These are phyloP conservation scores for Drechslerella dactyloides DNA, from an alignment of 2,329 filamentous ascomycete species.

Conservation along the genomic window DNA sequence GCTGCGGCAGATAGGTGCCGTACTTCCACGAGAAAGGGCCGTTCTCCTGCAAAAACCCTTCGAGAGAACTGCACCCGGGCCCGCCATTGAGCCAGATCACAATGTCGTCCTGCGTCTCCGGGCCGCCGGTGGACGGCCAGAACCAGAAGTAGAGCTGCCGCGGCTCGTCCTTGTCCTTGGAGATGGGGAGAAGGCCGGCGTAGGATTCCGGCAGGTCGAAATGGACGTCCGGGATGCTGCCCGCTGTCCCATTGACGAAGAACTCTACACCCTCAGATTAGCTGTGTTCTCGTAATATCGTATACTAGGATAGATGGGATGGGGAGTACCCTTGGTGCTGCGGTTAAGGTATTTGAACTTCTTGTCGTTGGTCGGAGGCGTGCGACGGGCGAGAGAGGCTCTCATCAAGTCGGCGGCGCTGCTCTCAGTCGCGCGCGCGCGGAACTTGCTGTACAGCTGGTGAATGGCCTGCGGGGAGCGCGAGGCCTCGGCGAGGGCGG, in stretches of 20 bases:
- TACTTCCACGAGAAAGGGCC: constrained; percentile 74
- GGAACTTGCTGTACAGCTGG: constrained; percentile 21
- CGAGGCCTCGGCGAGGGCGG: constrained; percentile 21
- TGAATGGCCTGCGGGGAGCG: constrained; percentile 23
- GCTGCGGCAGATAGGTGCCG: constrained; percentile 70
- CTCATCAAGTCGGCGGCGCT: not conserved
- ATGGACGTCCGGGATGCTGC: constrained; percentile 69
- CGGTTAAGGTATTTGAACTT: constrained; percentile 53
- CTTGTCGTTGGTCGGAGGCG: not conserved
- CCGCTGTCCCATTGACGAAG: constrained; percentile 67
- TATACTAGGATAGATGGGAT: not conserved
- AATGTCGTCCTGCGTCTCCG: constrained; percentile 65
- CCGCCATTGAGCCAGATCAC: constrained; percentile 69
- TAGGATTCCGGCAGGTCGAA: constrained; percentile 74
- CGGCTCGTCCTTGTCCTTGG: constrained; percentile 61
- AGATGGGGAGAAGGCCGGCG: constrained; percentile 68
- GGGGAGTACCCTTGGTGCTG: constrained; percentile 53
- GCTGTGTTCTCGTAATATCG: constrained; percentile 4
- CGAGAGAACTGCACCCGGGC: constrained; percentile 66
- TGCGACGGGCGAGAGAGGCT: not conserved
- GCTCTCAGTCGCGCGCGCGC: not conserved
- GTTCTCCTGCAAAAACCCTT: constrained; percentile 77
- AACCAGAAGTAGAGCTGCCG: constrained; percentile 71
- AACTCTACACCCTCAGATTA: constrained; percentile 62
- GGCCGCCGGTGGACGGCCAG: constrained; percentile 65